These are phyloP conservation scores for Grosmannia clavigera DNA, from an alignment of 2,329 filamentous ascomycete genomes.

Conservation along the genomic window DNA sequence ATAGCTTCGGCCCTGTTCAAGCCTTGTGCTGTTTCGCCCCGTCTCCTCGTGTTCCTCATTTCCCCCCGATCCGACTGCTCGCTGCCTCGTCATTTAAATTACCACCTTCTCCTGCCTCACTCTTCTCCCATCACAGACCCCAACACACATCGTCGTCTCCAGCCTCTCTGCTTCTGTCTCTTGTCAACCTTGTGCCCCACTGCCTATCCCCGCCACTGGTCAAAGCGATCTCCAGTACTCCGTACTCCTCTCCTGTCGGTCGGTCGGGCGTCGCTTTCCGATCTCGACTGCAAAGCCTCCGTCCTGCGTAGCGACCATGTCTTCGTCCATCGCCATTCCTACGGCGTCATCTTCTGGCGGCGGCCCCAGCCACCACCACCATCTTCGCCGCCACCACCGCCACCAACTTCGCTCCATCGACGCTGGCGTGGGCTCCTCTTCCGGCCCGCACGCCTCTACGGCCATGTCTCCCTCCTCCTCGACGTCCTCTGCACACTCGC, in stretches of 20 bases:
- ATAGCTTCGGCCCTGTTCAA: neutral
- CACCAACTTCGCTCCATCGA: constrained; percentile 1
- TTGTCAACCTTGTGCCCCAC: neutral
- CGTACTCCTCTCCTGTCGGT: too few relatives aligned
- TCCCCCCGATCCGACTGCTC: neutral
- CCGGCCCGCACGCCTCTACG: constrained; percentile 3
- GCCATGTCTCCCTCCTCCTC: constrained; percentile 7
- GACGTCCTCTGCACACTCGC: constrained; percentile 3
- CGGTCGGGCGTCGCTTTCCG: too few relatives aligned
- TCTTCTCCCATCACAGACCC: neutral
- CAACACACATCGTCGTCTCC: neutral
- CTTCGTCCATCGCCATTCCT: constrained; percentile 60
- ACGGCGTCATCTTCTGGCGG: constrained; percentile 16
- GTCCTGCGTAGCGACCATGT: constrained; percentile 29
- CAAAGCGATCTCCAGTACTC: too few relatives aligned
- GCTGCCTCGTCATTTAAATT: neutral
- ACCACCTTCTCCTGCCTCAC: neutral
- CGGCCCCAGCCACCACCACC: neutral
- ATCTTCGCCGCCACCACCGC: constrained; percentile 2
- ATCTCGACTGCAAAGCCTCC: too few relatives aligned
- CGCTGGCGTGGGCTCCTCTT: neutral
- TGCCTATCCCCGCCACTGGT: too few relatives aligned
- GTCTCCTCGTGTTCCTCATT: neutral
- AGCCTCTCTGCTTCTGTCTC: neutral
- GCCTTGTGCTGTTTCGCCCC: neutral